Percentiles rank a stretch among this genome's conserved stretches.
Evolutionary conservation across 305 asterid species (phyloP).

Genomic region (Solanum aculeatissimum): DNA sequence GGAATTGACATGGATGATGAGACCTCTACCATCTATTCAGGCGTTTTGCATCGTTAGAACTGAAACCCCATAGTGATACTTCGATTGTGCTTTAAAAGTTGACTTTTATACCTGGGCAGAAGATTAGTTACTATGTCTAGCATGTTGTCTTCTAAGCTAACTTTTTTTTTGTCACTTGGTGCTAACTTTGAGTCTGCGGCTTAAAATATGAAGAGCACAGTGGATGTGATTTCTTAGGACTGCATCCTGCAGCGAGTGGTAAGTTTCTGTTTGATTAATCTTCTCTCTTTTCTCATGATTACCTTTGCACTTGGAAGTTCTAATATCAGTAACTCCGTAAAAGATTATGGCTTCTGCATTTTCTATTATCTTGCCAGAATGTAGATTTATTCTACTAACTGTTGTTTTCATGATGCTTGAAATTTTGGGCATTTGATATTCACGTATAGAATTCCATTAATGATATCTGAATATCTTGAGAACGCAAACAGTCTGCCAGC

Average conservation of each 20-base stretch:
- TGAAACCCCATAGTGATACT: neutral
- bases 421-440: neutral
- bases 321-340: neutral
- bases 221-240: neutral
- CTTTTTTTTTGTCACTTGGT: neutral
- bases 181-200: neutral
- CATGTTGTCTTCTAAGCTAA: neutral
- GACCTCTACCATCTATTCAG: neutral
- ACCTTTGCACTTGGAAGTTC: neutral
- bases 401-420: neutral
- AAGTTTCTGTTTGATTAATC: neutral
- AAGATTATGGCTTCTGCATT: neutral
- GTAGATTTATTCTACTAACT: neutral
- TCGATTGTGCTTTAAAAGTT: neutral
- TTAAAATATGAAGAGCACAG: neutral
- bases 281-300: neutral
- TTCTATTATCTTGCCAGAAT: neutral
- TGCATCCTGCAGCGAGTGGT: neutral
- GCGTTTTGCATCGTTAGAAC: neutral
- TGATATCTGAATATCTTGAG: neutral
- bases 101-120: neutral
- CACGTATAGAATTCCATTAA: neutral
- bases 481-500: neutral
- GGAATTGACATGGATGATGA: constrained; percentile 7
- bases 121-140: neutral